Evolutionary conservation across 768 basidiomycete species (phyloP).

Genomic region (Amanita phalloides): DNA sequence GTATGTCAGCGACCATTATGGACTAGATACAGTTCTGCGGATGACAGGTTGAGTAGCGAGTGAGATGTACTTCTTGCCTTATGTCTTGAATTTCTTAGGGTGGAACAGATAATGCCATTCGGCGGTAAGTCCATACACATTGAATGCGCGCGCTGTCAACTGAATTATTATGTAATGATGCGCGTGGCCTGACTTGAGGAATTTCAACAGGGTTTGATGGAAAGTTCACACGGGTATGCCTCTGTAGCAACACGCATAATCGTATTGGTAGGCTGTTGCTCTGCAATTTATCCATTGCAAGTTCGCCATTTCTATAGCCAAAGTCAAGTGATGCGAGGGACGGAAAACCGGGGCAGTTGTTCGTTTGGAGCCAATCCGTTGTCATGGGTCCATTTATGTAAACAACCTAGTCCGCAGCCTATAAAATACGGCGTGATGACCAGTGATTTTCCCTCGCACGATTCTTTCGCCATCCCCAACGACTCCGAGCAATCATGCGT

Average conservation of each 20-base stretch:
- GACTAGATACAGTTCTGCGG: constrained; percentile 33
- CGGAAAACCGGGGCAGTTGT: not conserved
- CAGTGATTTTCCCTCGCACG: constrained; percentile 14
- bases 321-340: not conserved
- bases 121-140: too few relatives aligned
- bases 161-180: not conserved
- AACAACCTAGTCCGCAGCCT: constrained; percentile 12
- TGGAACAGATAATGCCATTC: too few relatives aligned
- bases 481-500: constrained; percentile 20
- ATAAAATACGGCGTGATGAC: constrained; percentile 7
- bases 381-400: constrained; percentile 15
- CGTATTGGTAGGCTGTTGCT: not conserved
- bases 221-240: not conserved
- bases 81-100: not conserved
- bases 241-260: not conserved
- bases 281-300: not conserved
- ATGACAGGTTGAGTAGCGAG: constrained; percentile 13
- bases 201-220: not conserved
- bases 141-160: not conserved
- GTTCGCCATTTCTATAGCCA: not conserved
- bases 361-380: constrained; percentile 3
- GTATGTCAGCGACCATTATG: constrained; percentile 65
- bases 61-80: constrained; percentile 2
- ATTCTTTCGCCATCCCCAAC: constrained; percentile 15
- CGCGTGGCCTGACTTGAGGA: not conserved